Evolutionary conservation across 2,329 filamentous ascomycete genomes (phyloP).

Genomic region (Penicillium sp.): DNA sequence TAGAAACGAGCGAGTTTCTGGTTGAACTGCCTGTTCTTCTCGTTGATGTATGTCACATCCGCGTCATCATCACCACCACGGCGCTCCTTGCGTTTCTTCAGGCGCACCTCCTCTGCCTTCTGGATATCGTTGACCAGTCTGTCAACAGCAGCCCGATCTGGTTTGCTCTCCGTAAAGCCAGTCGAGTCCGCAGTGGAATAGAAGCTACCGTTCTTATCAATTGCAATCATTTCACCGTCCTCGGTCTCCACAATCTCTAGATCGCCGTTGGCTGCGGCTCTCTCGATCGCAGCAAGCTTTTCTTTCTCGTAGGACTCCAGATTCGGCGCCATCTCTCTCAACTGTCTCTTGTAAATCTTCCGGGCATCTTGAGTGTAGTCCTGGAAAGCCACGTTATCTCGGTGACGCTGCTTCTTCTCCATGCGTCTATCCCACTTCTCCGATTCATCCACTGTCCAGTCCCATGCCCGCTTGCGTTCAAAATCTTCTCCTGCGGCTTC

Average conservation of each 20-base stretch:
- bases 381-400: slow-evolving; percentile 79
- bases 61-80: slow-evolving; percentile 73
- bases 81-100: slow-evolving; percentile 79
- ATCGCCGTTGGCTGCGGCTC: slow-evolving; percentile 71
- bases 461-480: slow-evolving; percentile 95
- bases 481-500: slow-evolving; percentile 82
- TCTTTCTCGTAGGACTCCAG: slow-evolving; percentile 77
- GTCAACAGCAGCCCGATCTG: slow-evolving; percentile 78
- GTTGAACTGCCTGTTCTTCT: slow-evolving; percentile 99
- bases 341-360: slow-evolving; percentile 88
- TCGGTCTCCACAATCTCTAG: slow-evolving; percentile 94
- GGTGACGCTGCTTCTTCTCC: slow-evolving; percentile 71
- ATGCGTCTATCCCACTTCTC: slow-evolving; percentile 88
- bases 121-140: slow-evolving; percentile 74
- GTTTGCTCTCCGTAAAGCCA: slow-evolving; percentile 73
- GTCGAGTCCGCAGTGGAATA: slow-evolving; percentile 81
- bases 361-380: slow-evolving; percentile 80
- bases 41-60: slow-evolving; percentile 98
- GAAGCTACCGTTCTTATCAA: slow-evolving; percentile 83
- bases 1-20: slow-evolving; percentile 92
- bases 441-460: slow-evolving; percentile 92
- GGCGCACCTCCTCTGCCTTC: slow-evolving; percentile 74
- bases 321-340: slow-evolving; percentile 67
- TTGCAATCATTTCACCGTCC: slow-evolving; percentile 83
- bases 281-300: slow-evolving; percentile 75